Evolutionary conservation across 177 flowering plant genomes (phyloP).

Genomic region (Vitis hybrid): DNA sequence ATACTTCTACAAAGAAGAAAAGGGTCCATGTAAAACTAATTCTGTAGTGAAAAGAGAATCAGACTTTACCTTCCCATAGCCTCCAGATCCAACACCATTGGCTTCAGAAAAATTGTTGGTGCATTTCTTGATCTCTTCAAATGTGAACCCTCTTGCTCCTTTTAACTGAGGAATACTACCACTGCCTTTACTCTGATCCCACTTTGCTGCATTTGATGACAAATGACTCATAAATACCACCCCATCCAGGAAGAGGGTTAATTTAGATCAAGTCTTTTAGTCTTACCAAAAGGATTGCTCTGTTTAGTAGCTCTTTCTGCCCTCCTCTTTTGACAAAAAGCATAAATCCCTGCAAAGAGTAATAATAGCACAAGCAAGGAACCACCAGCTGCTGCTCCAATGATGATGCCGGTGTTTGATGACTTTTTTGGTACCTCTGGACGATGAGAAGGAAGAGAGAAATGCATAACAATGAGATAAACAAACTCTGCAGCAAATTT

Average conservation of each 20-base stretch:
- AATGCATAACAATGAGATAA: not conserved
- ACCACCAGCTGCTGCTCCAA: slow-evolving; percentile 48
- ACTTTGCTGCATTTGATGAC: slow-evolving; percentile 31
- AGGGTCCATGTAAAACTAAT: too few relatives aligned
- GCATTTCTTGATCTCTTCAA: slow-evolving; percentile 15
- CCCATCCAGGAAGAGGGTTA: not conserved
- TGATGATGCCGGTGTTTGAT: slow-evolving; percentile 18
- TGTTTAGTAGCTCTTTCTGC: too few relatives aligned
- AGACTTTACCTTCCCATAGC: slow-evolving; percentile 60
- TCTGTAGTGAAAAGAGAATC: too few relatives aligned
- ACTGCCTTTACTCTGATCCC: slow-evolving; percentile 35
- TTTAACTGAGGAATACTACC: slow-evolving; percentile 44
- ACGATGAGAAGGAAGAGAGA: too few relatives aligned
- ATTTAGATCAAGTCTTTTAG: not conserved
- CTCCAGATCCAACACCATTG: slow-evolving; percentile 56
- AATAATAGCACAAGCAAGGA: slow-evolving; percentile 25
- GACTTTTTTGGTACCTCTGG: too few relatives aligned
- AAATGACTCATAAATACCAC: not conserved
- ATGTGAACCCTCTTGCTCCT: slow-evolving; percentile 55
- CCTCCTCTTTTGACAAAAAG: too few relatives aligned
- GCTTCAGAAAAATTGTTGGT: slow-evolving; percentile 43
- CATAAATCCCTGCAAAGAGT: too few relatives aligned
- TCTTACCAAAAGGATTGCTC: slow-evolving; percentile 11
- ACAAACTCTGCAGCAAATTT: too few relatives aligned
- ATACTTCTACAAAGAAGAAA: too few relatives aligned